phyloP scores from a whole-genome alignment of 768 basidiomycete genomes.

The Mrakia frigida region DNA sequence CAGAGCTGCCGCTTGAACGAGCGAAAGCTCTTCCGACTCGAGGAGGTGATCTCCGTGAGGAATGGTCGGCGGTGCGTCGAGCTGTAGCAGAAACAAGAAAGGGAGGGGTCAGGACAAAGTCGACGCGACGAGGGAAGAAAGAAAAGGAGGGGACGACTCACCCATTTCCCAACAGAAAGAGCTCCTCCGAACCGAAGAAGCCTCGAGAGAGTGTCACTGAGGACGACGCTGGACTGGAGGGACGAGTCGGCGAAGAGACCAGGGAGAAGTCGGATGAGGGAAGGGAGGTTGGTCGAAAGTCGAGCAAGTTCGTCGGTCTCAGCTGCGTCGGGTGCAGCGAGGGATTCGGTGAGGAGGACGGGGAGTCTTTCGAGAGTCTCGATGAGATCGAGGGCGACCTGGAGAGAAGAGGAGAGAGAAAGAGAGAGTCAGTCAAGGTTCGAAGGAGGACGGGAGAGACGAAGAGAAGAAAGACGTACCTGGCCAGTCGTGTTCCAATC shows the following conservation, averaged over 20 bases:
- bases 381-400: slow-evolving; percentile 40
- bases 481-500: slow-evolving; percentile 82
- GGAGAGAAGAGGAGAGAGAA: slow-evolving; percentile 27
- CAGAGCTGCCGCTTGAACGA: slow-evolving; percentile 27
- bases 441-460: background rate
- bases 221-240: slow-evolving; percentile 62
- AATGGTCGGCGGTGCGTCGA: slow-evolving; percentile 25
- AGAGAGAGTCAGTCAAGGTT: slow-evolving; percentile 12
- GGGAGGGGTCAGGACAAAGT: background rate
- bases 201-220: slow-evolving; percentile 63
- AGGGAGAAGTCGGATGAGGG: slow-evolving; percentile 62
- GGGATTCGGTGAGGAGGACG: slow-evolving; percentile 40
- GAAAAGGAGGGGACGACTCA: background rate
- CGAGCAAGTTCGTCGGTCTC: slow-evolving; percentile 58
- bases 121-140: background rate
- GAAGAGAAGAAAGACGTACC: slow-evolving; percentile 48
- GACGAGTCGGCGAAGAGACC: slow-evolving; percentile 61
- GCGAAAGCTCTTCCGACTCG: slow-evolving; percentile 29
- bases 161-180: slow-evolving; percentile 25
- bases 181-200: slow-evolving; percentile 26
- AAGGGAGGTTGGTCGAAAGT: slow-evolving; percentile 57
- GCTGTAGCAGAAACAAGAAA: background rate
- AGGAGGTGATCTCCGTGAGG: slow-evolving; percentile 28
- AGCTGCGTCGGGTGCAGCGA: slow-evolving; percentile 49
- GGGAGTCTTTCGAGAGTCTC: slow-evolving; percentile 36